These are phyloP conservation scores for Cladosporium sp. DNA, from an alignment of 2,329 filamentous ascomycete species.

Conservation along the genomic window DNA sequence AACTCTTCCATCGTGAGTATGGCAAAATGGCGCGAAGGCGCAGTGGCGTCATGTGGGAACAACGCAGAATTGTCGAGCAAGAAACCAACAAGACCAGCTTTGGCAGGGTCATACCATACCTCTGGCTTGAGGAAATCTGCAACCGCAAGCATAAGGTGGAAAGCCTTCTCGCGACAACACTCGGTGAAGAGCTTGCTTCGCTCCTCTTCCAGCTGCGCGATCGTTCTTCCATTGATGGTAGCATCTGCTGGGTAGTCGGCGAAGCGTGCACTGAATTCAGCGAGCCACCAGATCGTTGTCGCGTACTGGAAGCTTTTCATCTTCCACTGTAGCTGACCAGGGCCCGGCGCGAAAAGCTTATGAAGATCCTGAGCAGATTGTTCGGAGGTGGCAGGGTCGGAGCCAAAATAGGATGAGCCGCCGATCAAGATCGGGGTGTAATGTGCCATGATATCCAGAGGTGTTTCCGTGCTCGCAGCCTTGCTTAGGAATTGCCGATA, in stretches of 20 bases:
- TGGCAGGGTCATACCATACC: conserved; percentile 83
- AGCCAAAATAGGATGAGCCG: conserved; percentile 73
- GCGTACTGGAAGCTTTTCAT: conserved; percentile 74
- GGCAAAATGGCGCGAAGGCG: conserved; percentile 68
- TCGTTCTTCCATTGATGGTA: conserved; percentile 3
- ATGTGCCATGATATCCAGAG: conserved; percentile 72
- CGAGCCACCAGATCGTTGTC: conserved; percentile 78
- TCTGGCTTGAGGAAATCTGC: conserved; percentile 74
- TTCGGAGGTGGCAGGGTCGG: conserved; percentile 65
- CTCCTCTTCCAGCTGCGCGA: conserved; percentile 49
- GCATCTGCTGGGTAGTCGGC: conserved; percentile 13
- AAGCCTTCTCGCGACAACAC: conserved; percentile 72
- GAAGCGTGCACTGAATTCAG: conserved; percentile 84
- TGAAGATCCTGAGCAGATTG: conserved; percentile 68
- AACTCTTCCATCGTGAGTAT: conserved; percentile 70
- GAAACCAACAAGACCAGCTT: conserved; percentile 74
- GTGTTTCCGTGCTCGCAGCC: conserved; percentile 67
- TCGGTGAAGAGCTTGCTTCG: conserved; percentile 70
- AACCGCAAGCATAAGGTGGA: conserved; percentile 85
- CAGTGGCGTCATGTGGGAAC: conserved; percentile 61
- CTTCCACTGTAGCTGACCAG: conserved; percentile 66
- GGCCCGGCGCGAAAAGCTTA: conserved; percentile 58
- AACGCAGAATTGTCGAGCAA: conserved; percentile 74
- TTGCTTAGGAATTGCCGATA: conserved; percentile 66
- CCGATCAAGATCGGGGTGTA: conserved; percentile 74